Evolutionary conservation across 129 eudicot genomes (phyloP), one percentile per base, ranked within the genome.

Genomic region (Oenanthe sinensis): DNA sequence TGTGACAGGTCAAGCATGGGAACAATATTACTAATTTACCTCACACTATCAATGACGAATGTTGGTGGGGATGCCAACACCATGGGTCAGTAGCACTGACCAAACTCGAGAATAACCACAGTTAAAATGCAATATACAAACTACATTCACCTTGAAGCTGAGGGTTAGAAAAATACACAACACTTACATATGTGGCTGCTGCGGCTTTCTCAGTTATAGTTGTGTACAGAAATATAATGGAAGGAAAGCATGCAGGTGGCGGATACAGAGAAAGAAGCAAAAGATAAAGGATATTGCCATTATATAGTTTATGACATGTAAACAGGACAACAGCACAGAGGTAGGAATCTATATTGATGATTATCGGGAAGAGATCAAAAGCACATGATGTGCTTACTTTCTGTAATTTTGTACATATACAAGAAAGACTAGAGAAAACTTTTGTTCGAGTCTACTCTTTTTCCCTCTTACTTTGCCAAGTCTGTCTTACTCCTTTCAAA

Each of bases 1-100:
- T 80, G 46, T 83, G 74, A 77, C 95, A 93, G 98, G 89, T 91
- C 97, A 75, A 86, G 96, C 84, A 84, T 93, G 88, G 98, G 98
- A 81, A 89, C 98, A n/a, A 85, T 91, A 71, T 75, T 93, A 24
- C 88, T 93, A 28, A 93, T 93, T 47, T 89, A 79, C 84, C 88
- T 89, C 87, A 91, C 97, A 11, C 85, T 93, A 68, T 78, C 88
- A 37, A 82, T 93, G 83, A 83, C 79, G 52, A 91, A 82, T 74
- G 79, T 74, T 49, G 84, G 81, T 26, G 87, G 78, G 43, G 90
- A 83, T 33, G 83, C 82, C 43, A 84, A 26, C 62, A 80, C 78
- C 73, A 77, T 80, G 30, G 74, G 80, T 49, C 81, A 76, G 77
- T 77, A 50, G 82, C 26, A 42, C 58, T 43, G 52, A 55, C 74